phyloP scores from a whole-genome alignment of 108 stramenopile genomes.

The Epipyxis sp. region DNA sequence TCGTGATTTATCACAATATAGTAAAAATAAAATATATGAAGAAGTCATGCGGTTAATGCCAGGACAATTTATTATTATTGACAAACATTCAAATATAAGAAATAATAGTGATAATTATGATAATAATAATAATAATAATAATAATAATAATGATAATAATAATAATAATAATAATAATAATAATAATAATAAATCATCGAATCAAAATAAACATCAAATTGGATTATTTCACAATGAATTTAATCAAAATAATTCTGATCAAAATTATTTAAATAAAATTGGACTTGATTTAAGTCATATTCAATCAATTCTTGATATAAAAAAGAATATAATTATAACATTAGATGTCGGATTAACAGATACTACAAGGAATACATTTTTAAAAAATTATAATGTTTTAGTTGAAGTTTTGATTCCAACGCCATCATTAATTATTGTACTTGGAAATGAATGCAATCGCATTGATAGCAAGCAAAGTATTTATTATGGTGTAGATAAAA shows the following conservation, averaged over 20 bases:
- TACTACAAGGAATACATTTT: not conserved
- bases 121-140: too few species aligned
- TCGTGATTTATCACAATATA: not conserved
- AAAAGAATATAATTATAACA: not conserved
- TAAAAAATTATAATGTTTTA: not conserved
- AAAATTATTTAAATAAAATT: conserved; percentile 8
- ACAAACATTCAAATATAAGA: not conserved
- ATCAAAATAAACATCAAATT: too few species aligned
- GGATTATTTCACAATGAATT: not conserved
- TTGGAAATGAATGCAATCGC: not conserved
- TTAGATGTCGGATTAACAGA: conserved; percentile 24
- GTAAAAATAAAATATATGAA: not conserved
- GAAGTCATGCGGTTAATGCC: not conserved
- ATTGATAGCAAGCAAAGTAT: not conserved
- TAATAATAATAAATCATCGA: too few species aligned
- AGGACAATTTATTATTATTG: not conserved
- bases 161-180: too few species aligned
- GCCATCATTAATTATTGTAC: not conserved
- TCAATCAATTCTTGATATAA: not conserved
- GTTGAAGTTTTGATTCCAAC: not conserved
- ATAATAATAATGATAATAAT: too few species aligned
- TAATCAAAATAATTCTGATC: not conserved
- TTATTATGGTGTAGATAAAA: not conserved
- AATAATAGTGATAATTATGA: too few species aligned
- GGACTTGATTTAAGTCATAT: not conserved